Evolutionary conservation across 2,329 filamentous ascomycete species (phyloP).

Genomic region (Didymellaceae sp.): DNA sequence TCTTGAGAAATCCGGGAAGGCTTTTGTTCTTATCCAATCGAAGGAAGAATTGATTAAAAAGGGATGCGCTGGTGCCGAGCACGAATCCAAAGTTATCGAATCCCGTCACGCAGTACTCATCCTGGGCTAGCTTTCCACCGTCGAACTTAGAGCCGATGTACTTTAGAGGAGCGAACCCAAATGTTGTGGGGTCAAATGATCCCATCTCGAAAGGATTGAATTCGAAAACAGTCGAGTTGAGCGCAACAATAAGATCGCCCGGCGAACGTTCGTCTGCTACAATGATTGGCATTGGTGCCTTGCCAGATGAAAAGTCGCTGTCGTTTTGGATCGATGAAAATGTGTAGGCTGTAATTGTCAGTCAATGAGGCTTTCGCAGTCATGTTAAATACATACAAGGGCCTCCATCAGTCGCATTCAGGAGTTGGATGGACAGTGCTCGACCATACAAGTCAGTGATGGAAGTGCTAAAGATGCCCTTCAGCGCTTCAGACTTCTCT

Average conservation of each 20-base stretch:
- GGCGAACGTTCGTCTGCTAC: background rate
- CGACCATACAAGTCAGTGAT: background rate
- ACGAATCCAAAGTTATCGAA: background rate
- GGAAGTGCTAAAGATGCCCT: background rate
- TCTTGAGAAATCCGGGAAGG: background rate
- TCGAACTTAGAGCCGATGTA: constrained; percentile 1
- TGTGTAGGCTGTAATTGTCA: background rate
- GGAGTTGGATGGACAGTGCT: background rate
- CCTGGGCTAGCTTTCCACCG: background rate
- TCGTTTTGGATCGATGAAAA: background rate
- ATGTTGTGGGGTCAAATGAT: background rate
- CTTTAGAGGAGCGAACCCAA: background rate
- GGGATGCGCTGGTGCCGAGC: background rate
- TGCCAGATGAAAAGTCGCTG: background rate
- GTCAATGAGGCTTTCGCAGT: background rate
- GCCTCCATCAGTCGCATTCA: background rate
- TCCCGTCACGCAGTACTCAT: background rate
- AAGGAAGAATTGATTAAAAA: background rate
- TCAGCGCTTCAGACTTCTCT: background rate
- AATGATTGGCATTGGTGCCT: background rate
- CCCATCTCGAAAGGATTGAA: constrained; percentile 2
- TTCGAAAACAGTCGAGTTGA: background rate
- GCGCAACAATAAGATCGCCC: background rate
- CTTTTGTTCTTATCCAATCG: background rate
- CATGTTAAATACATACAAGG: background rate